Evolutionary conservation across 306 rosid genomes (phyloP).

Genomic region (Canavalia gladiata): DNA sequence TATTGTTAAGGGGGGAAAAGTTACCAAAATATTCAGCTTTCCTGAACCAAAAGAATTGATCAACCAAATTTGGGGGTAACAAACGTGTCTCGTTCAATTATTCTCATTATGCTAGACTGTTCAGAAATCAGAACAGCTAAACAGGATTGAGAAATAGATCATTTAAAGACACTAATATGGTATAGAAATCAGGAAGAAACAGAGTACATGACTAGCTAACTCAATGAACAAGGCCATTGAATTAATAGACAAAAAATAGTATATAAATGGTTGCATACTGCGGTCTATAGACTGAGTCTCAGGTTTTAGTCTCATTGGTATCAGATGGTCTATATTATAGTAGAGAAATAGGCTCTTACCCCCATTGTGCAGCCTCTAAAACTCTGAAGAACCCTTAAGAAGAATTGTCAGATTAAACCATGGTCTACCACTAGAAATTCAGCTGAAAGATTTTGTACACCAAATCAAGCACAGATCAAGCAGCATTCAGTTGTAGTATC

Average conservation of each 20-base stretch:
- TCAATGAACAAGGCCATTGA: constrained; percentile 34
- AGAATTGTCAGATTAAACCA: constrained; percentile 20
- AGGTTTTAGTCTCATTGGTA: neutral
- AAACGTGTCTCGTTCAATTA: neutral
- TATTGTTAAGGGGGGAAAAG: too few relatives aligned
- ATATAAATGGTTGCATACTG: constrained; percentile 5
- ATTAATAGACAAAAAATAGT: neutral
- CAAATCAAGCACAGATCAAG: constrained; percentile 33
- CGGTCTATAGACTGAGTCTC: constrained; percentile 17
- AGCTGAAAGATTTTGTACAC: constrained; percentile 11
- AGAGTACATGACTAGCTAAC: constrained; percentile 5
- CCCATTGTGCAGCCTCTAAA: constrained; percentile 14
- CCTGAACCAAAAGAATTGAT: neutral
- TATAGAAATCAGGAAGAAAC: constrained; percentile 28
- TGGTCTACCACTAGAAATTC: constrained; percentile 34
- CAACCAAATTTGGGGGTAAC: neutral
- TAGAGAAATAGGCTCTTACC: neutral
- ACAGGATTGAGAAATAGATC: neutral
- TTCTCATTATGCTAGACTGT: constrained; percentile 27
- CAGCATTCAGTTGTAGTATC: constrained; percentile 35
- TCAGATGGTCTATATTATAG: neutral
- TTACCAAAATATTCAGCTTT: neutral
- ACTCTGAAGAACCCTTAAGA: neutral
- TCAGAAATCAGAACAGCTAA: neutral
- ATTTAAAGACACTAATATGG: neutral